Evolutionary conservation across 1,139 yeast genomes (phyloP), one percentile per base, ranked within the genome.

Genomic region (Suhomyces wounanorum): DNA sequence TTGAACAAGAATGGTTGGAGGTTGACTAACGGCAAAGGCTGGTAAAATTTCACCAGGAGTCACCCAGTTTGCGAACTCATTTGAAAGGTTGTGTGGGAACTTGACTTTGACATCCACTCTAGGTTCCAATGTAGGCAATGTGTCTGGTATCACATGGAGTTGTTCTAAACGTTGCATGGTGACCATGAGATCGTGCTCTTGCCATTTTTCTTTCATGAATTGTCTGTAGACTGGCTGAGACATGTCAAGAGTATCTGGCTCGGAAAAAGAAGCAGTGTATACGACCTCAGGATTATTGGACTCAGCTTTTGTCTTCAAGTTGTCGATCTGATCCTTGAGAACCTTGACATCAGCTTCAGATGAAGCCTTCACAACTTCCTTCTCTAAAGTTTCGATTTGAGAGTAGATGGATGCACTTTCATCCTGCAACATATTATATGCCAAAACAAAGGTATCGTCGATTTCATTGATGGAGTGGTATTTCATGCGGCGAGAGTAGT

Each of bases 151-250:
- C 47, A 90, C 90, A 47, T 81, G 81, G 58, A 91, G 73, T 53
- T 89, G 85, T 70, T 94, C 99, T 53, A 95, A 70, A 72, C 98
- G 84, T 73, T 94, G 98, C 89, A 89, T 87, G 50, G 84, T 73
- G 49, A 88, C 64, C 83, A 87, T 84, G 67, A 82, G 79, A 45
- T 82, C 86, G 57, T 85, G 76, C 9, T 75, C 68, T 64, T 82
- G 79, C 97, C 98, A 94, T 58, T 86, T 80, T 55, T 85, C 72
- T 60, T 81, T 73, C 50, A 89, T 82, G 55, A 82, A 74, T 45
- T 82, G 73, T 66, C 97, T 82, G 70, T 86, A 92, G 16, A 92
- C 89, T 4, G 97, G 96, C 60, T 83, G 84, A 3, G 81, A 67
- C 64, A 84, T 79, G 68, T 94, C 97, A 49, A 87, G 69, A 16